These are phyloP conservation scores for Combretum micranthum DNA, from an alignment of 345 rosid genomes.

Conservation along the genomic window DNA sequence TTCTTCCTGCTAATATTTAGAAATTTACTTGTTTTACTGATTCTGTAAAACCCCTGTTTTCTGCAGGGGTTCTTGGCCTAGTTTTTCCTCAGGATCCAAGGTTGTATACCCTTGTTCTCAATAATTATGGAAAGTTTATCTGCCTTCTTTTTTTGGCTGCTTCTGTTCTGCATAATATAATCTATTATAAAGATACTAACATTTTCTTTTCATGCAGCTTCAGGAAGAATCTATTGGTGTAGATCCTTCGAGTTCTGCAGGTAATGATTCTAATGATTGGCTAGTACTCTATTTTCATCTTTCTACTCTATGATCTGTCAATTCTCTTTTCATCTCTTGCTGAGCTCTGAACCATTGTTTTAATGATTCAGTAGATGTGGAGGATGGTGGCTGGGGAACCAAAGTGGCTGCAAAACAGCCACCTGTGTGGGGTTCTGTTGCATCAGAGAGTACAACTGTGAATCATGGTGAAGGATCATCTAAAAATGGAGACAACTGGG, in stretches of 20 bases:
- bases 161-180: constrained; percentile 1
- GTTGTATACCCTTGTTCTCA: constrained; percentile 18
- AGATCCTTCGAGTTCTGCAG: constrained; percentile 15
- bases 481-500: constrained; percentile 27
- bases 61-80: constrained; percentile 50
- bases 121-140: not conserved
- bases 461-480: constrained; percentile 22
- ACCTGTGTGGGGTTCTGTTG: constrained; percentile 47
- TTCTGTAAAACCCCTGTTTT: not conserved
- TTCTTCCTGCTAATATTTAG: not conserved
- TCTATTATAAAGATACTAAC: not conserved
- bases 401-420: constrained; percentile 27
- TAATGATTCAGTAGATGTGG: constrained; percentile 17
- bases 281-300: not conserved
- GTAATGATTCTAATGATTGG: constrained; percentile 19
- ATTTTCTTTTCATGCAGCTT: constrained; percentile 15
- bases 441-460: constrained; percentile 27
- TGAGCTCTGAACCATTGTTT: not conserved
- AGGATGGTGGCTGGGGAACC: constrained; percentile 36
- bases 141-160: not conserved
- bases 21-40: not conserved
- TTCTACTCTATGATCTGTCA: constrained; percentile 5
- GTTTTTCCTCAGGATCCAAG: constrained; percentile 24
- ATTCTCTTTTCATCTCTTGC: not conserved
- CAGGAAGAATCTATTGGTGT: constrained; percentile 18